Conservation (phyloP, 129 eudicot species). For the Flaveria sonorensis region DNA sequence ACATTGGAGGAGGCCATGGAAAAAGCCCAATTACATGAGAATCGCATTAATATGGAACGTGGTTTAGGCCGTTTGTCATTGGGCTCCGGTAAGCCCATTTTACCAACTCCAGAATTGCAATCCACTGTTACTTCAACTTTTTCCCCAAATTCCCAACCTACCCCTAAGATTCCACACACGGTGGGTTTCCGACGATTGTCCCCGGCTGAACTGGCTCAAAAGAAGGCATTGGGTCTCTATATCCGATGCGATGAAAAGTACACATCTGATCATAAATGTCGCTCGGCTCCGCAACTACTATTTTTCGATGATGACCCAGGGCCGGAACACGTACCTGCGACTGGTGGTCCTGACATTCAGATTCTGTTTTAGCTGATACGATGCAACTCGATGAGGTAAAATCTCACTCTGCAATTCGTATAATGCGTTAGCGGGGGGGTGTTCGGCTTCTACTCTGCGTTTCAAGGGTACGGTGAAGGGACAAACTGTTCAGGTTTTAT, state of each 20-base stretch:
- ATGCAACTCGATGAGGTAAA: neutral
- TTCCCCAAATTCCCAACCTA: rapidly evolving
- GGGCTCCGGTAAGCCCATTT: neutral
- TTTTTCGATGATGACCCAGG: neutral
- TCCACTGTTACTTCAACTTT: no score
- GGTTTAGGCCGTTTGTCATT: neutral
- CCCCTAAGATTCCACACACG: neutral
- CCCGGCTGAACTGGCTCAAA: neutral
- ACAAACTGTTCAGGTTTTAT: neutral
- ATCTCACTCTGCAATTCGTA: neutral
- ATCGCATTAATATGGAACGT: neutral
- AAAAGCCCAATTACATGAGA: neutral
- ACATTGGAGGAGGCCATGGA: neutral
- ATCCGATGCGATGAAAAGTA: neutral
- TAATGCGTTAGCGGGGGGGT: neutral
- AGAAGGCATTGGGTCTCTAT: neutral
- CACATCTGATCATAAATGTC: neutral
- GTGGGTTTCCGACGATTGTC: neutral
- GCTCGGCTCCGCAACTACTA: neutral
- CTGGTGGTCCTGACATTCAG: neutral
- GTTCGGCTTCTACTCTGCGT: neutral
- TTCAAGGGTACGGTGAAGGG: neutral
- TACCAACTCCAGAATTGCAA: neutral
- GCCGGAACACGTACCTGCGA: rapidly evolving
- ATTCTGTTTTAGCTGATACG: neutral